Conservation (phyloP, 306 rosid genomes). For the Vigna trinervia region DNA sequence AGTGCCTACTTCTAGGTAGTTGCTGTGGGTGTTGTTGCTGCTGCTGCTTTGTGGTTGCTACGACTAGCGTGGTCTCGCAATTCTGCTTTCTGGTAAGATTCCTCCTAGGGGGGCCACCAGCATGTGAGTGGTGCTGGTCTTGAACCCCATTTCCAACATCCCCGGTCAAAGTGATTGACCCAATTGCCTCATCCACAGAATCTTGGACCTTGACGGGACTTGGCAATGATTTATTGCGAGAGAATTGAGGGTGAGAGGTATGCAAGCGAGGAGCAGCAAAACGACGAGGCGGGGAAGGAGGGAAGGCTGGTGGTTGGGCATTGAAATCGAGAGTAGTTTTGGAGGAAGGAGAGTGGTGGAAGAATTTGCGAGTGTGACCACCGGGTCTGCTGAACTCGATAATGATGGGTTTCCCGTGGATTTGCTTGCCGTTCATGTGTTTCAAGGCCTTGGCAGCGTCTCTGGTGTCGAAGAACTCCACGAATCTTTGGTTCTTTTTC, state of each 20-base stretch:
- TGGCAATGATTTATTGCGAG: background rate
- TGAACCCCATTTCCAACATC: slow-evolving; percentile 27
- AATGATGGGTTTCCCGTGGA: slow-evolving; percentile 60
- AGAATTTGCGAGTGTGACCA: slow-evolving; percentile 56
- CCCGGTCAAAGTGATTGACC: slow-evolving; percentile 50
- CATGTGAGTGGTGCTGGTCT: slow-evolving; percentile 41
- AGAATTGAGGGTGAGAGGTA: slow-evolving; percentile 13
- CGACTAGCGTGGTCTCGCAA: background rate
- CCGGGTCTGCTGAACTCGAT: slow-evolving; percentile 86
- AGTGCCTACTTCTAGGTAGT: slow-evolving; percentile 47
- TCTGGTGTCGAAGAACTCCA: slow-evolving; percentile 82
- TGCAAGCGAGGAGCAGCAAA: slow-evolving; percentile 29
- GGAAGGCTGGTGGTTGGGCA: background rate
- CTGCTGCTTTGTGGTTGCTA: slow-evolving; percentile 7
- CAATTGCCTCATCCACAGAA: slow-evolving; percentile 44
- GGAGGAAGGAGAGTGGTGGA: slow-evolving; percentile 24
- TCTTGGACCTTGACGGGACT: background rate
- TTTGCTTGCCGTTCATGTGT: slow-evolving; percentile 75
- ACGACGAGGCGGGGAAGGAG: slow-evolving; percentile 33
- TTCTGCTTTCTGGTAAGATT: slow-evolving; percentile 32
- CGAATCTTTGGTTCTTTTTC: slow-evolving; percentile 79
- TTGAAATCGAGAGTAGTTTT: too few relatives aligned
- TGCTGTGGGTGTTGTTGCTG: slow-evolving; percentile 26
- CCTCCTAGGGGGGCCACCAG: slow-evolving; percentile 18
- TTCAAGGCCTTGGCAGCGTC: slow-evolving; percentile 74